Base-by-base conservation (phyloP, 2,329 filamentous ascomycete genomes). In the Neophaeococcomyces aloes region DNA sequence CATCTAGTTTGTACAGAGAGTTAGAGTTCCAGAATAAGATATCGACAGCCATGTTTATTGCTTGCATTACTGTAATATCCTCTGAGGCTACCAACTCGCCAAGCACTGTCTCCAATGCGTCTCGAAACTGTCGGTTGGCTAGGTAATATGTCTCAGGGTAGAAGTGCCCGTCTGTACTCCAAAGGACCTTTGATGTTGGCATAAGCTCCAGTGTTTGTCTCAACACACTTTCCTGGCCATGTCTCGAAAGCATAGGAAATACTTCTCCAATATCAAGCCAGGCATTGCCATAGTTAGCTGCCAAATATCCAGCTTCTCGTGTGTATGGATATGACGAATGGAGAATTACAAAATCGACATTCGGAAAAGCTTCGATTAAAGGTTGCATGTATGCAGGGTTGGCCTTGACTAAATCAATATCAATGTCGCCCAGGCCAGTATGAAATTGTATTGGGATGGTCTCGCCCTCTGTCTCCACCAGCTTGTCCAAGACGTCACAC, bases 241-340 rank as follows among this genome's bases (percentile, higher is more conserved):
- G 78, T 38, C 81, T 74, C 50, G 81, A 88, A 29, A 91, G 62
- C 62, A 79, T 80, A 0, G 85, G 85, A 48, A 91, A 93, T 0
- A 91, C 80, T 56, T 87, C 81, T 1, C 86, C 85, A 42, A 93
- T 76, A 56, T 93, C 86, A 10, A 86, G 75, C 57, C 86, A 91
- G 1, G 84, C 83, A 56, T 93, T 89, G 18, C 75, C 69, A 57
- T 87, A 91, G 17, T 83, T 78, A 1, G 75, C 76, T 0, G 86
- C 83, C 15, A 93, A 69, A 57, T 89, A 93, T 0, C 81, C 84
- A 0, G 81, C 76, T 61, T 91, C 83, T 29, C 79, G 74, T 0
- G 80, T 86, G 56, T 83, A 91, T 0, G 86, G 86, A 58, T 93
- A 93, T 2, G 83, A 76, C 0, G 85, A 79, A 57, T 93, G 85